Evolutionary conservation across 2,329 filamentous ascomycete genomes (phyloP), one percentile per base, ranked within the genome.

Genomic region (Cladophialophora chaetospira): DNA sequence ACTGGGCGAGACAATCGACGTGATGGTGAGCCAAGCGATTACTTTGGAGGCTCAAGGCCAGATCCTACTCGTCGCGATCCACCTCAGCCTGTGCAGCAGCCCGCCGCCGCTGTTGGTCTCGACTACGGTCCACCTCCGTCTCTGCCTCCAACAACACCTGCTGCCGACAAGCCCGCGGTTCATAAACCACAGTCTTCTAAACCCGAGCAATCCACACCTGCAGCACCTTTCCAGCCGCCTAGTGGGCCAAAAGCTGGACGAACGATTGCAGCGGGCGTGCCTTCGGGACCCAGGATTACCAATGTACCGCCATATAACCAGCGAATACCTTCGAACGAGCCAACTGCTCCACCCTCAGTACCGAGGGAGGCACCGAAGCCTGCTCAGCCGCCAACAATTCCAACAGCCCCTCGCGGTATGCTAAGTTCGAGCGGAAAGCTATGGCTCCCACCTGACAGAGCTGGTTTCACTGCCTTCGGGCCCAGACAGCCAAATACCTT

Each of bases 161-260:
- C 48, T 2, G 9, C 54, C 6, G 63, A 63, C 23, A 63, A 61
- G 31, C 46, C 57, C 9, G 29, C 56, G 11, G 8, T 43, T 8
- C 17, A 23, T 3, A 54, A 55, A 42, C 45, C 54, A 8, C 58
- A 46, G 35, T 19, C 58, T 43, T 15, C 38, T 15, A 63, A 62
- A 46, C 15, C 38, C 8, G 56, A 60, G 10, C 46, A 51, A 10
- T 10, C 45, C n/a, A 28, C 44, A 10, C 49, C 25, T 21, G 38
- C 57, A 13, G 58, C 63, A 3, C 48, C 65, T 1, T 68, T 71
- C 33, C 71, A 73, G 26, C 73, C 74, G 10, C 75, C 75, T 9
- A 77, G 74, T 6, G 73, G 72, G 9, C 75, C 75, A 6, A 76
- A 75, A 58, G 75, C 74, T 8, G 71, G 72, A n/a, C 68, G 75